Evolutionary conservation across 345 rosid genomes (phyloP).

Genomic region (Rhizophora apiculata): DNA sequence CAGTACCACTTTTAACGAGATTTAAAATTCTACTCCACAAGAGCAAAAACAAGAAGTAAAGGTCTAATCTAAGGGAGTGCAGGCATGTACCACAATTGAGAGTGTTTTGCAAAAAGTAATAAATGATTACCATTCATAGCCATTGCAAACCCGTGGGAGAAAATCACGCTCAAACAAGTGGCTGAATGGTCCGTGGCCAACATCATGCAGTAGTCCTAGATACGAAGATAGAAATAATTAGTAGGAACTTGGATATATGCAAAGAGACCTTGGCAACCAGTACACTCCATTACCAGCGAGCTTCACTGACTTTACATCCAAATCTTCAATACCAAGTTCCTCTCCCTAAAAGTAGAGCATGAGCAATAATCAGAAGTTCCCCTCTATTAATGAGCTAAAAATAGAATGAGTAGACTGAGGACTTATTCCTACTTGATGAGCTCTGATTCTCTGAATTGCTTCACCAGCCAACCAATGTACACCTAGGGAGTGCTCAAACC

Average conservation of each 20-base stretch:
- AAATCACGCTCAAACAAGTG: conserved; percentile 30
- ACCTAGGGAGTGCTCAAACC: conserved; percentile 34
- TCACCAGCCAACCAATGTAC: conserved; percentile 30
- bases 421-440: conserved; percentile 24
- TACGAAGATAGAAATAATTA: not conserved
- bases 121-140: conserved; percentile 17
- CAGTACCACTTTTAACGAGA: too few species aligned
- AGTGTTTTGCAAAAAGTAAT: not conserved
- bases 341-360: conserved; percentile 13
- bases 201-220: conserved; percentile 31
- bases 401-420: not conserved
- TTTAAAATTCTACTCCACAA: too few species aligned
- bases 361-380: not conserved
- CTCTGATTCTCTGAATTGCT: conserved; percentile 19
- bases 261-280: not conserved
- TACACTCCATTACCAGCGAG: conserved; percentile 26
- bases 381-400: not conserved
- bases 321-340: conserved; percentile 20
- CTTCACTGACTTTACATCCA: conserved; percentile 26
- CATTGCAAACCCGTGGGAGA: conserved; percentile 17
- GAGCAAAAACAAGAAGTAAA: too few species aligned
- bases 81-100: too few species aligned
- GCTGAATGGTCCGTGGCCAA: conserved; percentile 36
- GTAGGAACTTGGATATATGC: not conserved
- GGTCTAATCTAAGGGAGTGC: too few species aligned